Evolutionary conservation across 1,284 basidiomycete genomes (phyloP).

Genomic region (Malassezia obtusa): DNA sequence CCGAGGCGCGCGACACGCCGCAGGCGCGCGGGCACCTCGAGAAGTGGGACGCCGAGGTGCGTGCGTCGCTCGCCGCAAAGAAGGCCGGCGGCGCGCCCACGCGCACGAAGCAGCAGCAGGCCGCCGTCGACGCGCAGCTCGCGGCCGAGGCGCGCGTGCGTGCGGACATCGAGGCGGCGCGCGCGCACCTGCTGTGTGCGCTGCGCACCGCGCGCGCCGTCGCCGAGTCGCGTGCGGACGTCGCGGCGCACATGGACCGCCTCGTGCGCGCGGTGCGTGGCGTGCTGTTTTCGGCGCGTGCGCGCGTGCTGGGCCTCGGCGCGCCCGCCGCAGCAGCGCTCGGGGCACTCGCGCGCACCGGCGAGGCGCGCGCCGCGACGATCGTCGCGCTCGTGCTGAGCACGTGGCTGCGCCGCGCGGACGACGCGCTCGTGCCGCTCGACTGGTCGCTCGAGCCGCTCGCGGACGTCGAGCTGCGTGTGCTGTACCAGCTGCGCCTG

Average conservation of each 20-base stretch:
- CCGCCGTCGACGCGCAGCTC: conserved; percentile 36
- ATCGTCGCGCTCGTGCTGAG: conserved; percentile 28
- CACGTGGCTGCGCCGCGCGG: conserved; percentile 30
- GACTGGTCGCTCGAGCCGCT: conserved; percentile 34
- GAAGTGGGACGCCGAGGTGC: conserved; percentile 45
- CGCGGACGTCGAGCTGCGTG: conserved; percentile 64
- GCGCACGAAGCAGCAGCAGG: conserved; percentile 39
- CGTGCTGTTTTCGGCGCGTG: conserved; percentile 24
- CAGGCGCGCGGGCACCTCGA: conserved; percentile 26
- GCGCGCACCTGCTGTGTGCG: conserved; percentile 2
- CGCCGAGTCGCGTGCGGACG: conserved; percentile 25
- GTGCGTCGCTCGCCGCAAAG: conserved; percentile 45
- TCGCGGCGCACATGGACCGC: conserved; percentile 26
- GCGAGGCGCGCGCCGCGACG: conserved; percentile 10
- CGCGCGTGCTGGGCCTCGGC: conserved; percentile 3
- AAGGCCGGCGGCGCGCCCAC: conserved; percentile 21
- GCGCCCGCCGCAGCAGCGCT: background rate
- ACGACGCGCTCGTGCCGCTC: conserved; percentile 29
- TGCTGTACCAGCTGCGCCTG: conserved; percentile 75
- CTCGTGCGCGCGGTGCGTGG: conserved; percentile 30
- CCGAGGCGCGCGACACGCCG: conserved; percentile 9
- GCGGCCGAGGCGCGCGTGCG: conserved; percentile 32
- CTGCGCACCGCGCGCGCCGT: conserved; percentile 12
- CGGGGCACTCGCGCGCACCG: background rate
- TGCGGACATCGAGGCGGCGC: conserved; percentile 25